Evolutionary conservation across 345 rosid species (phyloP), one percentile per base, ranked within the genome.

Genomic region (Melastoma malabathricum): DNA sequence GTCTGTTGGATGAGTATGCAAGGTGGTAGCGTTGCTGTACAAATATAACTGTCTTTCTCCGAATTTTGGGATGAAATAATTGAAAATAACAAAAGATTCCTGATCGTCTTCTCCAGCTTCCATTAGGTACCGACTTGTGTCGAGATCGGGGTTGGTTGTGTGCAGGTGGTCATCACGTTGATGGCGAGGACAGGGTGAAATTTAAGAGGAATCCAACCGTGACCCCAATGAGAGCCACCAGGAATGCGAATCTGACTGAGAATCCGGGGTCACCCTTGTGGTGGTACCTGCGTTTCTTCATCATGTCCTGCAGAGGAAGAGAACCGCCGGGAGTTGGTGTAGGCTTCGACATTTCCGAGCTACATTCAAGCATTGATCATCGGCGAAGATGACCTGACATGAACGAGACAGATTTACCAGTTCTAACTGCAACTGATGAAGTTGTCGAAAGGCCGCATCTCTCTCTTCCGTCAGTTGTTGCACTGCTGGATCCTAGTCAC

Each of bases 161-260:
- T n/a, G 10, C 9, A 18, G 25, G 7, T 15, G 20, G 15, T 48
- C 27, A 39, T 47, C 34, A 39, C 0, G 63, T 22, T 1, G 78
- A 46, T 0, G 80, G 80, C 7, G 79, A 82, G 46, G 96, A 68
- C 63, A 79, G 46, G 4, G 78, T 63, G 49, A 81, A 67, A 64
- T 86, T 82, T 78, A 86, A 64, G 64, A 86, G 73, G 61, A 81
- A 77, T 25, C 98, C 96, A 18, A 71, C 73, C 80, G 78, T 59
- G 54, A 90, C 74, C 31, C 98, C 96, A 6, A 86, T 73, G 38
- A 86, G 74, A 51, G 84, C 96, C 59, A 90, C 94, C 41, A 83
- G 45, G 15, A 74, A 75, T 14, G 96, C 94, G 43, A 86, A 81
- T 52, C 64, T 78, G 44, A 86, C 43, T 41, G 97, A 83, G 68